Conservation (phyloP, 768 basidiomycete species). For the Boletus sensibilis region DNA sequence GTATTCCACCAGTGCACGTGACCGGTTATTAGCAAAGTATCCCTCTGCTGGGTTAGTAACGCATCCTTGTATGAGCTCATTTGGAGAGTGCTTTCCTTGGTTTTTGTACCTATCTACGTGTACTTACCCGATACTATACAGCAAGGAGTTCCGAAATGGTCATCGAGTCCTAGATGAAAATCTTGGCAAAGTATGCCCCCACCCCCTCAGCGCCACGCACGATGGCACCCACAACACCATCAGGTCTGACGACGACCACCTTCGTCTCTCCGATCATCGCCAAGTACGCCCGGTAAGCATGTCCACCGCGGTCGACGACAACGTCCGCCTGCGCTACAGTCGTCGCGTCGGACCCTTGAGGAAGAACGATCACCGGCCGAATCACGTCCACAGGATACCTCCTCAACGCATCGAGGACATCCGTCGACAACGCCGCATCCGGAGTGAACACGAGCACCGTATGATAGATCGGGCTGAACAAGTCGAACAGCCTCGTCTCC, state of each 20-base stretch:
- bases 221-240: conserved; percentile 41
- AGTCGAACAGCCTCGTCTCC: conserved; percentile 20
- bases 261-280: conserved; percentile 29
- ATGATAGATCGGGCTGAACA: conserved; percentile 25
- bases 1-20: conserved; percentile 10
- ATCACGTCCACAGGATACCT: conserved; percentile 4
- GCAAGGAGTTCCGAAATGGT: not conserved
- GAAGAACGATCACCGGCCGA: conserved; percentile 15
- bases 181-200: conserved; percentile 15
- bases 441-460: conserved; percentile 32
- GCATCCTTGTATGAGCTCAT: too few species aligned
- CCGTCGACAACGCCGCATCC: not conserved
- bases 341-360: not conserved
- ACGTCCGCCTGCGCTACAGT: conserved; percentile 26
- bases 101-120: too few species aligned
- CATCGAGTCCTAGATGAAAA: conserved; percentile 8
- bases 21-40: not conserved
- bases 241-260: conserved; percentile 43
- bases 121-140: too few species aligned
- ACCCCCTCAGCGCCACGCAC: conserved; percentile 20
- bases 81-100: too few species aligned
- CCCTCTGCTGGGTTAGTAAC: too few species aligned
- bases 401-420: conserved; percentile 8
- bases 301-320: conserved; percentile 37
- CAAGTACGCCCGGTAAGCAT: conserved; percentile 42